These are phyloP conservation scores for Chenopodium quinoa DNA, from an alignment of 148 eudicot genomes.

Conservation along the genomic window DNA sequence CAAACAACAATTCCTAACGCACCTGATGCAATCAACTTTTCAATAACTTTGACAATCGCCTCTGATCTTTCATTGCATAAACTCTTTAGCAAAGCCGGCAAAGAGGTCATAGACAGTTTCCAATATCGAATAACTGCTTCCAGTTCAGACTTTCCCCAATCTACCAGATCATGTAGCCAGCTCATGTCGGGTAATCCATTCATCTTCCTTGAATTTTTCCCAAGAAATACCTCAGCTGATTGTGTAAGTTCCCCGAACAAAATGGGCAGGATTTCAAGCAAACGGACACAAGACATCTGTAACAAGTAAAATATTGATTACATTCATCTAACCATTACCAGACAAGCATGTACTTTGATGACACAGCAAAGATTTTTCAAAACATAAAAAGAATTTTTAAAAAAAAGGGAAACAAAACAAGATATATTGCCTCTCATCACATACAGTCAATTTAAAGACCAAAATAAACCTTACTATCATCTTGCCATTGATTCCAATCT, in stretches of 20 bases:
- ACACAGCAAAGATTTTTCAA: not conserved
- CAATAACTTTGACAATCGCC: conserved; percentile 43
- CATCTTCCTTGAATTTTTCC: conserved; percentile 29
- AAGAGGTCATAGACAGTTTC: conserved; percentile 63
- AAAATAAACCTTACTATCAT: not conserved
- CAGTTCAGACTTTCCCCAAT: conserved; percentile 85
- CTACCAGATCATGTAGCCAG: conserved; percentile 84
- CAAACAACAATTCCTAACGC: conserved; percentile 25
- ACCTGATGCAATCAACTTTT: conserved; percentile 68
- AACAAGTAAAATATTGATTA: conserved; percentile 17
- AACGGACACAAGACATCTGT: conserved; percentile 95
- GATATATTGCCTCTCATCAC: not conserved
- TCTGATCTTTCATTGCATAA: conserved; percentile 45
- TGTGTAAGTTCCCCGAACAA: conserved; percentile 47
- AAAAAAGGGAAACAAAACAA: not conserved
- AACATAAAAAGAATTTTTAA: not conserved
- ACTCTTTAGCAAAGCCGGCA: conserved; percentile 57
- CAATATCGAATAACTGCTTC: conserved; percentile 79
- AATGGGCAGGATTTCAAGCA: conserved; percentile 79
- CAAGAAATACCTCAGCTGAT: conserved; percentile 29
- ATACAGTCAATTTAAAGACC: not conserved
- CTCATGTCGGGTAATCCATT: conserved; percentile 32
- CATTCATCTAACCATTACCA: conserved; percentile 3
- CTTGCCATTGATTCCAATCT: not conserved
- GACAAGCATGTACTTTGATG: conserved; percentile 2